Base-by-base conservation (phyloP, 1,139 yeast species). In the Candida sanyaensis region DNA sequence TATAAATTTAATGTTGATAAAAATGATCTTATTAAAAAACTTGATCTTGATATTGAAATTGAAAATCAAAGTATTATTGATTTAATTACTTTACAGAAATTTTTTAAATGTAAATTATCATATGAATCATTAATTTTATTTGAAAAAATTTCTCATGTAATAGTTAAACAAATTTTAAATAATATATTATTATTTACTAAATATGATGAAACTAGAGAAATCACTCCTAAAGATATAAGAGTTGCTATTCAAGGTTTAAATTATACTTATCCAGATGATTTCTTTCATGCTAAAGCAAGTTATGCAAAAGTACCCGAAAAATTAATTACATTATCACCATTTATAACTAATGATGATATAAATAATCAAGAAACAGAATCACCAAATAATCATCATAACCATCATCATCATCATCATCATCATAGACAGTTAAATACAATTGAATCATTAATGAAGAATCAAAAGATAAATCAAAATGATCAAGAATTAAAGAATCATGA, bases 71-170 rank as follows among this genome's bases (percentile, higher is more conserved):
- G 28, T 23, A 24, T 49, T 23, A 30, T 49, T 21, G 27, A 43
- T 37, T 31, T 41, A 24, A 37, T 41, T 3, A 41, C 8, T 7
- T 29, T 47, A 26, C 23, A 41, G 2, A 24, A 39, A 13, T 10
- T 46, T 11, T 42, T 23, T 36, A 6, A 21, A 13, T 29, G 27
- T n/a, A 24, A 17, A 17, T 17, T 46, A 9, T 48, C 49, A 10
- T 33, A 43, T 26, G 42, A 45, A n/a, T 37, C 48, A n/a, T 26
- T 51, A 12, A 37, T 52, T 11, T 28, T 51, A 21, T 30, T 47
- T 12, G 53, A 51, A 33, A 48, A 47, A 29, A 24, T 49, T 7
- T 13, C 39, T 6, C 44, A 41, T 26, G 26, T 42, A 9, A 12
- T 51, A 10, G 42, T 47, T 1, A 44, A 30, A 6, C 44, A 44